phyloP scores from a whole-genome alignment of 2,329 filamentous ascomycete genomes.

The Diaporthe helianthi region DNA sequence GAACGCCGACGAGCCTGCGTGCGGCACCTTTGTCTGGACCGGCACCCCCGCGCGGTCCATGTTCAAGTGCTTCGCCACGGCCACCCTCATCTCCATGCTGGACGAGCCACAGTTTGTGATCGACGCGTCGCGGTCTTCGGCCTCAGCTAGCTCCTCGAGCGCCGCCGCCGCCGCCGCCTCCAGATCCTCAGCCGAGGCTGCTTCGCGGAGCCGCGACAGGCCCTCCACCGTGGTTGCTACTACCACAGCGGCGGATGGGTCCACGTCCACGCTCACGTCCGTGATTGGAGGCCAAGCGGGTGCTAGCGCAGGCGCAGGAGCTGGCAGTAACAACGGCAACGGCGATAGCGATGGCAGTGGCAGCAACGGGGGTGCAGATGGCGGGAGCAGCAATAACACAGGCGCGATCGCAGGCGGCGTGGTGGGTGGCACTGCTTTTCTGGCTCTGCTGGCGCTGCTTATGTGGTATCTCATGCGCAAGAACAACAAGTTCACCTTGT shows the following conservation, averaged over 20 bases:
- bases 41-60: conserved; percentile 44
- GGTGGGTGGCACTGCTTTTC: conserved; percentile 41
- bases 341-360: background rate
- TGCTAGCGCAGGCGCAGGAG: conserved; percentile 20
- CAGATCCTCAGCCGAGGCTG: conserved; percentile 16
- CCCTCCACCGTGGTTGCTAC: conserved; percentile 33
- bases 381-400: conserved; percentile 35
- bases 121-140: conserved; percentile 41
- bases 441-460: conserved; percentile 38
- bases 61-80: conserved; percentile 45
- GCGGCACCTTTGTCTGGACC: conserved; percentile 48
- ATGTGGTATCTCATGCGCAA: conserved; percentile 39
- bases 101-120: conserved; percentile 45
- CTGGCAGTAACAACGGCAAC: background rate
- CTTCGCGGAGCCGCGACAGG: conserved; percentile 22
- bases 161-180: conserved; percentile 21
- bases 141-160: conserved; percentile 25
- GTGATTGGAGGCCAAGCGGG: conserved; percentile 25
- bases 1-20: conserved; percentile 39
- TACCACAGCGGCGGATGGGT: conserved; percentile 32
- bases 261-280: conserved; percentile 30
- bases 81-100: conserved; percentile 43
- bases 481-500: conserved; percentile 36
- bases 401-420: conserved; percentile 43
- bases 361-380: background rate